Evolutionary conservation across 2,329 filamentous ascomycete genomes (phyloP), one percentile per base, ranked within the genome.

Genomic region (Alternaria ventricosa): DNA sequence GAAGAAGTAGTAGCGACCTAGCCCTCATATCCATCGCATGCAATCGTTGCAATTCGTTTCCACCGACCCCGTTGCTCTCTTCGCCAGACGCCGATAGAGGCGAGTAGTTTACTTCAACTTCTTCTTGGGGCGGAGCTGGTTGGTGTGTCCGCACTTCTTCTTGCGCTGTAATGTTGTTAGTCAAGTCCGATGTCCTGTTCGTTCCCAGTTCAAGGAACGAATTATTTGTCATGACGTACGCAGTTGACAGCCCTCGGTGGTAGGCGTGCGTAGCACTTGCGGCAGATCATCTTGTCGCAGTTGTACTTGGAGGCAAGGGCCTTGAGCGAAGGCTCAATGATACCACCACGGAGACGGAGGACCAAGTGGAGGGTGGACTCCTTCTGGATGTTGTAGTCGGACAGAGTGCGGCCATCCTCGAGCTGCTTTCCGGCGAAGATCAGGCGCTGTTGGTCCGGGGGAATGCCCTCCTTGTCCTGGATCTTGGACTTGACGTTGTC

Each of bases 121-220:
- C 94, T 99, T 99, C 95, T 99, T 99, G 85, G 96, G 96, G 87
- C 96, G 93, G 84, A 99, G 93, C 91, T 99, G 96, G 93, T 98
- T 98, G 88, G 92, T 96, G 92, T 98, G 96, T 72, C 95, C 96
- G 87, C 95, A 98, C 91, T 98, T 98, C 88, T 94, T 94, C 94
- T 98, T 98, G 70, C 76, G 76, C 74, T 76, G 65, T 62, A 28
- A 18, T 22, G 2, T 23, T 68, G 71, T 76, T 75, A 75, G 73
- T 50, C 13, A 22, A 8, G 46, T 55, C 28, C 57, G 23, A 20
- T 22, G 22, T 25, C 5, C 25, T 28, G 45, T 12, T 8, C 30
- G 5, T 12, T n/a, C 20, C 28, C 12, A 6, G 4, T 13, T 53
- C 30, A 53, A 18, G 49, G 15, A 18, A 18, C 13, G 6, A 0